Evolutionary conservation across 2,329 filamentous ascomycete genomes (phyloP).

Genomic region (Pyrenophora seminiperda): DNA sequence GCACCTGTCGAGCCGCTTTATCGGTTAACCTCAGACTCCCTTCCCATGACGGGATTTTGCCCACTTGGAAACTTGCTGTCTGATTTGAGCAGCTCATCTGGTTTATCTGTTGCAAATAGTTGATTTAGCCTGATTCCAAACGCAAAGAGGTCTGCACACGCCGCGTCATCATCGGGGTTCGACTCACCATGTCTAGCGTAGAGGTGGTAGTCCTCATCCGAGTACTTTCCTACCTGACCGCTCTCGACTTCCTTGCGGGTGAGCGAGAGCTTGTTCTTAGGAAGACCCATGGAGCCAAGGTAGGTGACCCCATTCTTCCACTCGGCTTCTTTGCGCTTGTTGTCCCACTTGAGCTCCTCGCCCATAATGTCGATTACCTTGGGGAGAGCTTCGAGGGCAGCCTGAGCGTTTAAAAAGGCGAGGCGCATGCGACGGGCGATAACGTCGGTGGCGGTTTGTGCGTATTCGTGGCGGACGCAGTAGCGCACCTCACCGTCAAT

Average conservation of each 20-base stretch:
- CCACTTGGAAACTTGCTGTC: constrained; percentile 54
- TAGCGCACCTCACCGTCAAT: constrained; percentile 91
- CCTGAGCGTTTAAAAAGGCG: constrained; percentile 90
- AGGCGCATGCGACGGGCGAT: constrained; percentile 82
- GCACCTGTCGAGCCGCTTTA: constrained; percentile 37
- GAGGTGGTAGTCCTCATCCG: constrained; percentile 56
- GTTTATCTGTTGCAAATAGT: constrained; percentile 54
- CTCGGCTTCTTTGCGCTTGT: constrained; percentile 72
- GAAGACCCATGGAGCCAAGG: constrained; percentile 66
- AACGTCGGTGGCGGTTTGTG: constrained; percentile 87
- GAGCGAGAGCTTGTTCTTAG: constrained; percentile 60
- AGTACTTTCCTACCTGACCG: constrained; percentile 52
- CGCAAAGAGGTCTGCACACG: constrained; percentile 30
- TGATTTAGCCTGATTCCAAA: constrained; percentile 32
- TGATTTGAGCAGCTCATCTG: constrained; percentile 58
- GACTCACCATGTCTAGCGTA: constrained; percentile 58
- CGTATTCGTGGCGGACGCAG: constrained; percentile 86
- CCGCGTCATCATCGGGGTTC: constrained; percentile 11
- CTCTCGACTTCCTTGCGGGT: constrained; percentile 64
- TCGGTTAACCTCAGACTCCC: constrained; percentile 56
- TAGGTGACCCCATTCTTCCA: constrained; percentile 73
- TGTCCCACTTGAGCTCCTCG: constrained; percentile 80
- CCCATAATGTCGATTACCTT: constrained; percentile 87
- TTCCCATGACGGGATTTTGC: constrained; percentile 53
- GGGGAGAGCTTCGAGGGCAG: constrained; percentile 83